Percentiles rank a stretch among this genome's conserved stretches.
phyloP scores from a whole-genome alignment of 23 red algal genomes.

The Gracilaria domingensis region DNA sequence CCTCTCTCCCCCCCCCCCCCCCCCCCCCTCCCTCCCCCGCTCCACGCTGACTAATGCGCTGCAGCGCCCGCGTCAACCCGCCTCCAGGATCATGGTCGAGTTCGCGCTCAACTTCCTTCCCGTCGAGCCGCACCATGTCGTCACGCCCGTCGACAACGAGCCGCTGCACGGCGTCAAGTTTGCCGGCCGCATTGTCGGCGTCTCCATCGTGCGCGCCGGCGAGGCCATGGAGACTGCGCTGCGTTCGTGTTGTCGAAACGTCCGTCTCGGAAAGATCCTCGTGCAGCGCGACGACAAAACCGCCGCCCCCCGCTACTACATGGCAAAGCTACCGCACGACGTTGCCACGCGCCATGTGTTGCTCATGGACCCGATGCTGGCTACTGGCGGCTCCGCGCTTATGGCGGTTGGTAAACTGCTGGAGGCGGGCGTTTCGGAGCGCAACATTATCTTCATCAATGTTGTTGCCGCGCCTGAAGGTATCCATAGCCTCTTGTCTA shows the following conservation, averaged over 20 bases:
- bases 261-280: conserved; percentile 95
- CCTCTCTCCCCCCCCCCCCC: neutral
- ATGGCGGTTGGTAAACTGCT: conserved; percentile 78
- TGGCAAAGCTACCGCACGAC: conserved; percentile 85
- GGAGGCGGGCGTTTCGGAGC: conserved; percentile 78
- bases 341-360: conserved; percentile 82
- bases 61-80: conserved; percentile 67
- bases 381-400: conserved; percentile 82
- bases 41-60: too few species aligned
- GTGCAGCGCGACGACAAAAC: conserved; percentile 90
- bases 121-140: conserved; percentile 64
- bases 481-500: conserved; percentile 49
- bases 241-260: conserved; percentile 84
- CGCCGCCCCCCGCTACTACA: conserved; percentile 71
- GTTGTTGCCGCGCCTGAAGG: conserved; percentile 86
- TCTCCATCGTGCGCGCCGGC: conserved; percentile 94
- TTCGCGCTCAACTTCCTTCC: conserved; percentile 95
- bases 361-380: conserved; percentile 97
- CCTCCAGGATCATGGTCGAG: conserved; percentile 83
- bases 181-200: conserved; percentile 89
- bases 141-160: conserved; percentile 83
- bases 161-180: conserved; percentile 74
- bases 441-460: conserved; percentile 88
- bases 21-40: too few species aligned
- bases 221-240: conserved; percentile 96